Evolutionary conservation across 106 monocot genomes (phyloP).

Genomic region (Narthecium ossifragum): DNA sequence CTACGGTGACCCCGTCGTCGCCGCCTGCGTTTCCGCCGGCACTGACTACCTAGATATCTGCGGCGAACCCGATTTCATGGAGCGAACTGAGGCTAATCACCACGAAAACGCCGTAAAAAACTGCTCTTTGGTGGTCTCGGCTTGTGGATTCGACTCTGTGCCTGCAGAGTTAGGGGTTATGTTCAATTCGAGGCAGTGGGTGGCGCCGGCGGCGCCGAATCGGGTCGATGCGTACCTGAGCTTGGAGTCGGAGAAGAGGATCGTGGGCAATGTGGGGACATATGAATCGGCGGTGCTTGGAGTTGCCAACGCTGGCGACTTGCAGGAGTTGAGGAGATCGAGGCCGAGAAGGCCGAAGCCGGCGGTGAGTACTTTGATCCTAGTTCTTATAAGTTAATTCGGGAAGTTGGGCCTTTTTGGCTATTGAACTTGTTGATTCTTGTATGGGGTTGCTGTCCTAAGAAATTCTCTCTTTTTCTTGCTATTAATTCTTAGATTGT

Average conservation of each 20-base stretch:
- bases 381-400: no score
- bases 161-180: slow-evolving; percentile 87
- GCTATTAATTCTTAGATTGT: no score
- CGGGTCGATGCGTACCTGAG: slow-evolving; percentile 66
- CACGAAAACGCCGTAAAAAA: slow-evolving; percentile 42
- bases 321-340: slow-evolving; percentile 72
- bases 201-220: slow-evolving; percentile 24
- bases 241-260: slow-evolving; percentile 67
- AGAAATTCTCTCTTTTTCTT: no score
- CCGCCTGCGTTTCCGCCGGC: slow-evolving; percentile 71
- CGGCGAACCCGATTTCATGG: slow-evolving; percentile 99
- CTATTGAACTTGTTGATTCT: no score
- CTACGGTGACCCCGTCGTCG: slow-evolving; percentile 64
- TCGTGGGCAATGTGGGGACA: slow-evolving; percentile 85
- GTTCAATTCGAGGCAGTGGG: slow-evolving; percentile 73
- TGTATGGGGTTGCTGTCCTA: no score
- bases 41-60: slow-evolving; percentile 82
- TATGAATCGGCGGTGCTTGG: slow-evolving; percentile 90
- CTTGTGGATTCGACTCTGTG: slow-evolving; percentile 89
- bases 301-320: slow-evolving; percentile 51
- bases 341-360: slow-evolving; percentile 63
- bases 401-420: no score
- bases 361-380: slow-evolving; percentile 11
- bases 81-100: slow-evolving; percentile 61
- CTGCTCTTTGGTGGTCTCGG: slow-evolving; percentile 78